Conservation (phyloP, 148 eudicot genomes). For the Silene latifolia region DNA sequence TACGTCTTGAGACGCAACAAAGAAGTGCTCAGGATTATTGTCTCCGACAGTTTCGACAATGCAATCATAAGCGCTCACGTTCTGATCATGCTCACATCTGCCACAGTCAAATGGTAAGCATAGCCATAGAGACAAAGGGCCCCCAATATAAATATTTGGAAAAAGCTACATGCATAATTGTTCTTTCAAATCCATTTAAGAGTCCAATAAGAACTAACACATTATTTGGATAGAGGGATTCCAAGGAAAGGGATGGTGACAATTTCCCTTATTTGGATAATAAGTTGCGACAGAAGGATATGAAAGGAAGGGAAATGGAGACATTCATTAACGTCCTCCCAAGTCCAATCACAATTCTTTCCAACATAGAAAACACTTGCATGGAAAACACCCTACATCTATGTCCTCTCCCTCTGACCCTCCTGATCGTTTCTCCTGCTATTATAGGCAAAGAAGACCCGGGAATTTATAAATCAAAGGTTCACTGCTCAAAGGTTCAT, state of each 20-base stretch:
- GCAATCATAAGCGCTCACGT: constrained; percentile 74
- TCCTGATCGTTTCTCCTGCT: background rate
- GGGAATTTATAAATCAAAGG: background rate
- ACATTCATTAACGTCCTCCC: background rate
- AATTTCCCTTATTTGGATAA: background rate
- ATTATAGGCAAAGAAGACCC: background rate
- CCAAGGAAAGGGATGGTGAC: too few relatives aligned
- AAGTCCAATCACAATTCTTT: background rate
- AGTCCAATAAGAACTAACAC: background rate
- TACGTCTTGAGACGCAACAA: constrained; percentile 81
- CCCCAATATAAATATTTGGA: background rate
- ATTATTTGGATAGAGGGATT: too few relatives aligned
- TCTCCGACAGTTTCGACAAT: constrained; percentile 61
- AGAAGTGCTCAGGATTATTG: constrained; percentile 79
- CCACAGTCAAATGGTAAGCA: constrained; percentile 11
- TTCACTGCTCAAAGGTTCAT: background rate
- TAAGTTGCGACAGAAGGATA: background rate
- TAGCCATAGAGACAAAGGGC: background rate
- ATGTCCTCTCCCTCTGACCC: too few relatives aligned
- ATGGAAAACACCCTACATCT: background rate
- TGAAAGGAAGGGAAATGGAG: background rate
- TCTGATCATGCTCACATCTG: constrained; percentile 89
- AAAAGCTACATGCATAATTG: background rate
- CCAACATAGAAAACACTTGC: background rate
- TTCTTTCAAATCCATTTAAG: background rate